Conservation (phyloP, 1,284 basidiomycete species). For the Butyriboletus appendiculatus region DNA sequence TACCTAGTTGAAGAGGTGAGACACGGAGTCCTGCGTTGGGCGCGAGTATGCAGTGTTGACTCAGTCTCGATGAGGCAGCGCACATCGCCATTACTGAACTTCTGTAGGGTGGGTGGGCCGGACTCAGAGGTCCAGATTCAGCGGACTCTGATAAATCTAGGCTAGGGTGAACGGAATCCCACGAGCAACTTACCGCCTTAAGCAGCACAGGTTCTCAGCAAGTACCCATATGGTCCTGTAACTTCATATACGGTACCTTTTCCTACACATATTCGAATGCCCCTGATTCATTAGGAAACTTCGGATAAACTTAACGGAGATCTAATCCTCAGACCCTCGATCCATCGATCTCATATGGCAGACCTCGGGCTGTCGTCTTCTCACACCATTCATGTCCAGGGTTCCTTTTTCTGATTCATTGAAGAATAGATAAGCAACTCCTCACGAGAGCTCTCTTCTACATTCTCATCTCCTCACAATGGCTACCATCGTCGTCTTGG, state of each 20-base stretch:
- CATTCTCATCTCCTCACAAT: neutral
- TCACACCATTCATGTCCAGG: neutral
- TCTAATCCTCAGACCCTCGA: neutral
- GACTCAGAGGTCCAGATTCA: neutral
- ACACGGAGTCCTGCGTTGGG: conserved; percentile 42
- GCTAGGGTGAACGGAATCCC: neutral
- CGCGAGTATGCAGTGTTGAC: conserved; percentile 41
- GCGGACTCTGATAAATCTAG: neutral
- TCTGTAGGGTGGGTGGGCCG: neutral
- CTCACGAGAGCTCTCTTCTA: neutral
- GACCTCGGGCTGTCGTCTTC: too few species aligned
- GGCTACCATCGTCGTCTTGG: neutral
- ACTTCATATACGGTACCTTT: too few species aligned
- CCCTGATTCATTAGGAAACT: neutral
- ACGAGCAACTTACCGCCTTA: neutral
- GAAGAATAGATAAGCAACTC: neutral
- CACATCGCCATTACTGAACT: neutral
- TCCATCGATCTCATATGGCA: neutral
- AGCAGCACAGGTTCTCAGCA: neutral
- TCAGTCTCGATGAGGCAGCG: conserved; percentile 24
- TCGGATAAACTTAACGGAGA: neutral
- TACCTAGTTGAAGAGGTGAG: conserved; percentile 51
- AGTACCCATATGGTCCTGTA: neutral
- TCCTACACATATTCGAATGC: neutral
- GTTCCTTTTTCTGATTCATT: neutral